phyloP scores from a whole-genome alignment of 2,329 filamentous ascomycete genomes.

The Colletotrichum musae region DNA sequence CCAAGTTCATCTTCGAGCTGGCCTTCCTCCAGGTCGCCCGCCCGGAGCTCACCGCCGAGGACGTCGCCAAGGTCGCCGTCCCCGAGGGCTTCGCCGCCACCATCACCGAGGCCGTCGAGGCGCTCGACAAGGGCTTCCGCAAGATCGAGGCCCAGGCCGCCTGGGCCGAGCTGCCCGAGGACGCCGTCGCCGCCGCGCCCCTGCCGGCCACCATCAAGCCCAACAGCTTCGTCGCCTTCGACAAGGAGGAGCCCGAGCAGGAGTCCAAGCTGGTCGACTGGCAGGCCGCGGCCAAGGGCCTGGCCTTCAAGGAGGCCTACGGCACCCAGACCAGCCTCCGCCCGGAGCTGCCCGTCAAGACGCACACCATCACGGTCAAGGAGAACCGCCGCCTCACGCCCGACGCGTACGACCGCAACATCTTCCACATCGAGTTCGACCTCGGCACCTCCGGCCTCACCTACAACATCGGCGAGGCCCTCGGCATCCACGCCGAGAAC shows the following conservation, averaged over 20 bases:
- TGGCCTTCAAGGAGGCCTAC: conserved; percentile 96
- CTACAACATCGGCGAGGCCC: conserved; percentile 97
- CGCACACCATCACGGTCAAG: conserved; percentile 89
- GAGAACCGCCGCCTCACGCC: conserved; percentile 96
- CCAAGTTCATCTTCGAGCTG: conserved; percentile 81
- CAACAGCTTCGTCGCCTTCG: conserved; percentile 87
- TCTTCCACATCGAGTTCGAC: conserved; percentile 99
- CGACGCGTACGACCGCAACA: conserved; percentile 92
- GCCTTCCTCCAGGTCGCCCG: conserved; percentile 86
- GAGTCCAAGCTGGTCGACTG: conserved; percentile 78
- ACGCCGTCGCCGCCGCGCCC: conserved; percentile 63
- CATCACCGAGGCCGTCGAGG: conserved; percentile 73
- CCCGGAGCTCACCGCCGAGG: conserved; percentile 73
- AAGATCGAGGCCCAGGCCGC: conserved; percentile 81
- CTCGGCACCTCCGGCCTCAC: conserved; percentile 91
- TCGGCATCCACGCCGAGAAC: conserved; percentile 97
- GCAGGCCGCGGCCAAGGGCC: conserved; percentile 87
- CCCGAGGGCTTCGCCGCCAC: conserved; percentile 66
- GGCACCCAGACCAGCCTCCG: conserved; percentile 80
- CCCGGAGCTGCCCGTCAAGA: conserved; percentile 89
- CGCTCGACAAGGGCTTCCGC: conserved; percentile 78
- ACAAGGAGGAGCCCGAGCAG: conserved; percentile 81
- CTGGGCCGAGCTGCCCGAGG: conserved; percentile 82
- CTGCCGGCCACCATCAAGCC: conserved; percentile 77
- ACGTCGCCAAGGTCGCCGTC: conserved; percentile 75